phyloP scores from a whole-genome alignment of 202 grass and related monocot species.

The Schoenoplectus tabernaemontani region DNA sequence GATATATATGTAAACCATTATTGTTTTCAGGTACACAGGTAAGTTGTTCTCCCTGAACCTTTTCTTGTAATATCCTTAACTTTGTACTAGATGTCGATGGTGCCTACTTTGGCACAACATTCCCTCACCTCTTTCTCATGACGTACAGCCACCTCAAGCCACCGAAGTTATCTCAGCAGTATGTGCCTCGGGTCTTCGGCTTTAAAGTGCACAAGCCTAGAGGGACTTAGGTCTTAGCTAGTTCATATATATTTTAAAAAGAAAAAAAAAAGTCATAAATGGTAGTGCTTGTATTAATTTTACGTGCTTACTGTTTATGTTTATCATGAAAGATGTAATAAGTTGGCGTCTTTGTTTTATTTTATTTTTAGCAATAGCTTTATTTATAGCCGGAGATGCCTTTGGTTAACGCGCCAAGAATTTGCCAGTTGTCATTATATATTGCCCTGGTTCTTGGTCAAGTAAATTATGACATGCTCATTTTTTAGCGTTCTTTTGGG shows the following conservation, averaged over 20 bases:
- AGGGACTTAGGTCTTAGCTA: too few species aligned
- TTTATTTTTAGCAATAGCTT: constrained; percentile 16
- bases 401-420: background rate
- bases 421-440: background rate
- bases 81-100: constrained; percentile 54
- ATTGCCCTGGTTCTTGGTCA: too few species aligned
- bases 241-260: background rate
- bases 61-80: constrained; percentile 39
- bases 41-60: background rate
- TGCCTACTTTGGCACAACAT: constrained; percentile 70
- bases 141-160: constrained; percentile 56
- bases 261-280: background rate
- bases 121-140: constrained; percentile 76
- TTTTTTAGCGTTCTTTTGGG: background rate
- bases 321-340: constrained; percentile 21
- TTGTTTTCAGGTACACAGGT: background rate
- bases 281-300: constrained; percentile 2
- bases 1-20: background rate
- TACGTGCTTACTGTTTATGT: background rate
- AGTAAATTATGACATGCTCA: background rate
- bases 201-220: constrained; percentile 70
- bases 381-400: background rate
- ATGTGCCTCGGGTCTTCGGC: constrained; percentile 61
- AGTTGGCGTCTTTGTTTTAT: background rate
- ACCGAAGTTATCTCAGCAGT: constrained; percentile 46